Conservation (phyloP, 495 filamentous ascomycete species). For the Penicillium pulvis region DNA sequence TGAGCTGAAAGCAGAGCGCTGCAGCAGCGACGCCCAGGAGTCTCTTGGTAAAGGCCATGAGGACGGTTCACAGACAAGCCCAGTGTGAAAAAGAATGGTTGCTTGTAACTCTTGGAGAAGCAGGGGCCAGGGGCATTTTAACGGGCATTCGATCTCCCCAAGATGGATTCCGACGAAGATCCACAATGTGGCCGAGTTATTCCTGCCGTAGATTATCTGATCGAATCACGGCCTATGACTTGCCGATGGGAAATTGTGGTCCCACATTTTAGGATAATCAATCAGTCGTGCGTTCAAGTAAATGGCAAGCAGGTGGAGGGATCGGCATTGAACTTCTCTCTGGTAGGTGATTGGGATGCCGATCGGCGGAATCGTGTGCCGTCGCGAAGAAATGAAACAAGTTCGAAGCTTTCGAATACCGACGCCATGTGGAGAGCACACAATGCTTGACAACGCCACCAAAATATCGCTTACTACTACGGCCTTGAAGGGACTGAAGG, state of each 20-base stretch:
- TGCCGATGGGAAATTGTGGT: not conserved
- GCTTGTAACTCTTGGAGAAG: not conserved
- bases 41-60: constrained; percentile 5
- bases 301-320: not conserved
- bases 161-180: not conserved
- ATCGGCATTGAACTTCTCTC: not conserved
- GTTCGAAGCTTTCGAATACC: not conserved
- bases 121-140: not conserved
- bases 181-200: not conserved
- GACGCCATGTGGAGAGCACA: not conserved
- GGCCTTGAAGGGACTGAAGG: no score
- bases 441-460: not conserved
- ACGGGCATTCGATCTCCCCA: not conserved
- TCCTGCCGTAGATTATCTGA: constrained; percentile 4
- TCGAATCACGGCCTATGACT: not conserved
- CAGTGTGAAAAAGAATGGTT: not conserved
- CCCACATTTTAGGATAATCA: not conserved
- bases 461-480: no score
- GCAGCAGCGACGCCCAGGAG: not conserved
- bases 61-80: not conserved
- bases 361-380: constrained; percentile 3
- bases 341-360: not conserved
- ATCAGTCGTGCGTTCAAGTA: not conserved
- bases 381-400: constrained; percentile 1
- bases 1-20: constrained; percentile 2